Conservation (phyloP, 2,329 filamentous ascomycete genomes). For the Trichoderma breve region DNA sequence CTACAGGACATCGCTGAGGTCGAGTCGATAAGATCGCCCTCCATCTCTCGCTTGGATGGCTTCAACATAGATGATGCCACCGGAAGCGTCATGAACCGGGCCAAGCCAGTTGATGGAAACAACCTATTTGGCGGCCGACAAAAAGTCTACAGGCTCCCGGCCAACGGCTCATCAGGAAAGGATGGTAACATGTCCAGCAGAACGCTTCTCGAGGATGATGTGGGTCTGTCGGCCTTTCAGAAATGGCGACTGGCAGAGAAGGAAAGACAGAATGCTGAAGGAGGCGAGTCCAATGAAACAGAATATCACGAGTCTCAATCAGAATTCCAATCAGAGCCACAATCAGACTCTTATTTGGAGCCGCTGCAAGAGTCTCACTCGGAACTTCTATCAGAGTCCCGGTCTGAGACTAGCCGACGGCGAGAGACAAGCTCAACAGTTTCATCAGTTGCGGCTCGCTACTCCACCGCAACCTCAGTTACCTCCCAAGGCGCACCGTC, state of each 20-base stretch:
- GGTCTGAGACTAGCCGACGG: constrained; percentile 67
- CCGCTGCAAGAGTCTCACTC: neutral
- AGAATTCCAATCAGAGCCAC: constrained; percentile 37
- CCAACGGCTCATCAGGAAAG: constrained; percentile 42
- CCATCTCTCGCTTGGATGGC: constrained; percentile 61
- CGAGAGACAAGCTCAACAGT: constrained; percentile 85
- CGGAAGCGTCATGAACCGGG: constrained; percentile 77
- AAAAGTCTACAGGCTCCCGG: constrained; percentile 86
- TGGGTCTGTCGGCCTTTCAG: constrained; percentile 80
- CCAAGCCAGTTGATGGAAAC: constrained; percentile 84
- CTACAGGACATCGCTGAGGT: constrained; percentile 89
- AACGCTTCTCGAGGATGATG: constrained; percentile 82
- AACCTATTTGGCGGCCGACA: constrained; percentile 91
- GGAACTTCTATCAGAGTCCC: constrained; percentile 41
- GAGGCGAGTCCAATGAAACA: constrained; percentile 39
- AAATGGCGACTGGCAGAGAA: constrained; percentile 64
- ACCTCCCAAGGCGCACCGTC: constrained; percentile 63
- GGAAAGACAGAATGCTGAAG: constrained; percentile 46
- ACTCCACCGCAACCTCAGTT: constrained; percentile 85
- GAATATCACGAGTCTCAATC: constrained; percentile 32
- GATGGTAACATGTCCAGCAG: constrained; percentile 60
- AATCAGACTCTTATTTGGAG: constrained; percentile 51
- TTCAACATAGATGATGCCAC: constrained; percentile 70
- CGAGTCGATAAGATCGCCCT: constrained; percentile 68
- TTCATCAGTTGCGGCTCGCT: constrained; percentile 62